Evolutionary conservation across 257 asterid genomes (phyloP), one percentile per base, ranked within the genome.

Genomic region (Solanum sparsipilum): DNA sequence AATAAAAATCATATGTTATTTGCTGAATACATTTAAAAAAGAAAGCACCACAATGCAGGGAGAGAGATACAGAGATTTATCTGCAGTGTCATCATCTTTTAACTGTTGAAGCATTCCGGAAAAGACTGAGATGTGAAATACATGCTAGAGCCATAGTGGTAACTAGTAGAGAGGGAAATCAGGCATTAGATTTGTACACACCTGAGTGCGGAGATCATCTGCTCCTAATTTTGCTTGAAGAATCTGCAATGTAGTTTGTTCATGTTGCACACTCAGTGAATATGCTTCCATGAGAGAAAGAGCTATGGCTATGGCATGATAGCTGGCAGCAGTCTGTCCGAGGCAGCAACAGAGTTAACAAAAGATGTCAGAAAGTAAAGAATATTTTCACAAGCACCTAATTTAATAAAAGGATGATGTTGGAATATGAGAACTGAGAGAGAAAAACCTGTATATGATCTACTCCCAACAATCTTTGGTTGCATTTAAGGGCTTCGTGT

Each of bases 141-240:
- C 16, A 85, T 39, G 13, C 31, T 72, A 74, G 75, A 46, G 60
- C 86, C 58, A 84, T 39, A 65, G 68, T 46, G 23, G 85, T 46
- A 46, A 81, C 39, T 31, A 87, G 7, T 41, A 44, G 27, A 65
- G 85, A 76, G 48, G 85, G 16, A 68, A 88, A 21, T 44, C 83
- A 78, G n/a, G 72, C 67, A 63, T 63, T 34, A 71, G 65, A 86
- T 23, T 74, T 87, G 29, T 75, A 52, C 85, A 71, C 81, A 97
- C 99, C 99, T 97, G 99, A 86, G 99, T 96, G 85, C 99, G 99
- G 60, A 97, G 98, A 94, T 97, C 99, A 87, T 96, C 98, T 88
- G 94, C 91, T 88, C 99, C 99, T 73, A 97, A 92, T 93, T 97
- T 97, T 90, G 95, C 94, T 92, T 93, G 98, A 91, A 97, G 99